Base-by-base conservation (phyloP, 495 filamentous ascomycete genomes). In the Cryomyces antarcticus region DNA sequence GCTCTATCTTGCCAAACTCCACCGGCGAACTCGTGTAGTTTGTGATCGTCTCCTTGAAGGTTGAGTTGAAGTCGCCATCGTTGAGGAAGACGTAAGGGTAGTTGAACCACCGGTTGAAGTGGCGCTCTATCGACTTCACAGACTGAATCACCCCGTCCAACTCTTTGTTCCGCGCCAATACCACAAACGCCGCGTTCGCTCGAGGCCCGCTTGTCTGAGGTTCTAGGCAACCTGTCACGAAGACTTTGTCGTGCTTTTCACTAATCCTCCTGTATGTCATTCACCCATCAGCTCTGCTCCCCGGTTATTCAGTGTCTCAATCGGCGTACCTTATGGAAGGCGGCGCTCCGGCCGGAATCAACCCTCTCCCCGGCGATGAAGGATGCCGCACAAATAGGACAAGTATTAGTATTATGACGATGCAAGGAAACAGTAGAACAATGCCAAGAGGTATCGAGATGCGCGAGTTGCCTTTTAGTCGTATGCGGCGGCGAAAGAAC, bases 81-180 rank as follows among this genome's bases (percentile, higher is more conserved):
- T 99, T 99, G 47, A 99, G 66, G 64, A 99, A 99, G 44, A 99
- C 92, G 59, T 96, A 99, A 29, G 89, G 89, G 58, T 99, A 99
- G 60, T 95, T 71, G 59, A 85, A 99, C 92, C 92, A 96, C 46
- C 88, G 74, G 62, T 99, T 99, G 73, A 99, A 99, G 57, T 99
- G 89, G 46, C 89, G 73, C 66, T 99, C 89, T 49, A 99, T 89
- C 41, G 87, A 94, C 66, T 94, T 95, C 49, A 99, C 71, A 6
- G 87, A 95, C 63, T 95, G 81, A 38, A 96, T 76, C 30, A 99
- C 89, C 42, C 89, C 89, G 0, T 93, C 85, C 46, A 99, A 54
- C 62, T 99, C 89, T 70, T 93, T 93, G 60, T 99, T 95, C 50
- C 89, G 69, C 27, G 89, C 89, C 42, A 99, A 72, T 13, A 99